Evolutionary conservation across 768 basidiomycete species (phyloP).

Genomic region (Boletus rubescentipes): DNA sequence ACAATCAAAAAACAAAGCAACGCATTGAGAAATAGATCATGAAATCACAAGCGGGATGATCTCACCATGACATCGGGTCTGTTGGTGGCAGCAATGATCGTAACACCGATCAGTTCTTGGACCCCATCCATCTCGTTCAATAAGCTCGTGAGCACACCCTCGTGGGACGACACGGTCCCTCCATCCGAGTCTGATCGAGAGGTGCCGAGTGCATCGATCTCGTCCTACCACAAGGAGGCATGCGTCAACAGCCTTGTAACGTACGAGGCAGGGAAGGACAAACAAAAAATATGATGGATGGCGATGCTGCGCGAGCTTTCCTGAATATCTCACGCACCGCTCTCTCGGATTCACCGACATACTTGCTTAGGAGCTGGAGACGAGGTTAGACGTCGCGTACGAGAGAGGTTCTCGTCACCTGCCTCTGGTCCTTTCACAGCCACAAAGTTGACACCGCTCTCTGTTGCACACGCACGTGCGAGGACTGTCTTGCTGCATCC

Average conservation of each 20-base stretch:
- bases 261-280: constrained; percentile 24
- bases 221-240: constrained; percentile 63
- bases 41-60: constrained; percentile 11
- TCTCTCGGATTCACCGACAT: constrained; percentile 94
- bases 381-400: not conserved
- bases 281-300: constrained; percentile 96
- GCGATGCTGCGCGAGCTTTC: constrained; percentile 91
- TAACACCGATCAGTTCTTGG: constrained; percentile 92
- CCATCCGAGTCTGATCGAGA: constrained; percentile 60
- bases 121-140: constrained; percentile 99
- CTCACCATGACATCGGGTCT: constrained; percentile 88
- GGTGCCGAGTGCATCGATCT: constrained; percentile 91
- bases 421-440: constrained; percentile 98
- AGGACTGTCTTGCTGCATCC: constrained; percentile 97
- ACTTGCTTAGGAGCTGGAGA: constrained; percentile 89
- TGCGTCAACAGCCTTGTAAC: not conserved
- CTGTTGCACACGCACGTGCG: constrained; percentile 88
- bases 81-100: constrained; percentile 94
- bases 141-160: constrained; percentile 89
- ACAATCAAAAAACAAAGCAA: not conserved
- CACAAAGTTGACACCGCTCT: constrained; percentile 93
- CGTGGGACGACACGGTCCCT: constrained; percentile 60
- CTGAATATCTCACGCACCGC: constrained; percentile 94
- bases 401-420: constrained; percentile 20
- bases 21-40: not conserved